Conservation (phyloP, 805 yeast species). For the Kazachstania viticola region DNA sequence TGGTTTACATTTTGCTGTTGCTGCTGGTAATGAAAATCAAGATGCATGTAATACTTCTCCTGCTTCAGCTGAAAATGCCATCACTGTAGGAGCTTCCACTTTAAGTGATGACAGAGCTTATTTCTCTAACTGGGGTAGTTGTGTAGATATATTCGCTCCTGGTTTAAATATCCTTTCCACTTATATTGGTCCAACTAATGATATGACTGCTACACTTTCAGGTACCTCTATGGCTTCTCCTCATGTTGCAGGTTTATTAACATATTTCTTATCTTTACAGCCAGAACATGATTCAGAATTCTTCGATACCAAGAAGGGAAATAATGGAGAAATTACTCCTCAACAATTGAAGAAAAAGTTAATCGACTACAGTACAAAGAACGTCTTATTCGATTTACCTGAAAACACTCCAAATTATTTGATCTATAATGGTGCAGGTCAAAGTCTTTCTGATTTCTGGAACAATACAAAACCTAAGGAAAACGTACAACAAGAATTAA, state of each 20-base stretch:
- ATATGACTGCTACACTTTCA: slow-evolving; percentile 71
- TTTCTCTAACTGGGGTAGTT: slow-evolving; percentile 89
- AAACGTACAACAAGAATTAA: no score
- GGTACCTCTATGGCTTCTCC: slow-evolving; percentile 99
- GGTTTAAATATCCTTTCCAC: slow-evolving; percentile 84
- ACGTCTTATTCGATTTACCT: slow-evolving; percentile 49
- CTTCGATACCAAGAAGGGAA: no score
- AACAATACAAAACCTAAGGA: no score
- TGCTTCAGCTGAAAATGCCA: slow-evolving; percentile 71
- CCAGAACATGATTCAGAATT: slow-evolving; percentile 62
- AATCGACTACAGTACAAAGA: slow-evolving; percentile 55
- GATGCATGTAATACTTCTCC: slow-evolving; percentile 93
- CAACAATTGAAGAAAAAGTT: slow-evolving; percentile 66
- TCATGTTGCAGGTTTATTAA: slow-evolving; percentile 82
- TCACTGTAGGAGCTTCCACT: slow-evolving; percentile 93
- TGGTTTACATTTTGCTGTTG: slow-evolving; percentile 88
- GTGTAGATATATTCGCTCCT: slow-evolving; percentile 96
- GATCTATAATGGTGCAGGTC: slow-evolving; percentile 77
- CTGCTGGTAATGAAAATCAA: slow-evolving; percentile 90
- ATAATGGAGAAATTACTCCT: slow-evolving; percentile 41
- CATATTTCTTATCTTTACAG: slow-evolving; percentile 80
- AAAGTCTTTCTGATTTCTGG: slow-evolving; percentile 59
- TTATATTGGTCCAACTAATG: slow-evolving; percentile 55
- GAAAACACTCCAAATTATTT: slow-evolving; percentile 65
- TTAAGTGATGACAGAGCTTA: slow-evolving; percentile 82